Evolutionary conservation across 2,329 filamentous ascomycete species (phyloP), one percentile per base, ranked within the genome.

Genomic region (Lachnellula arida): DNA sequence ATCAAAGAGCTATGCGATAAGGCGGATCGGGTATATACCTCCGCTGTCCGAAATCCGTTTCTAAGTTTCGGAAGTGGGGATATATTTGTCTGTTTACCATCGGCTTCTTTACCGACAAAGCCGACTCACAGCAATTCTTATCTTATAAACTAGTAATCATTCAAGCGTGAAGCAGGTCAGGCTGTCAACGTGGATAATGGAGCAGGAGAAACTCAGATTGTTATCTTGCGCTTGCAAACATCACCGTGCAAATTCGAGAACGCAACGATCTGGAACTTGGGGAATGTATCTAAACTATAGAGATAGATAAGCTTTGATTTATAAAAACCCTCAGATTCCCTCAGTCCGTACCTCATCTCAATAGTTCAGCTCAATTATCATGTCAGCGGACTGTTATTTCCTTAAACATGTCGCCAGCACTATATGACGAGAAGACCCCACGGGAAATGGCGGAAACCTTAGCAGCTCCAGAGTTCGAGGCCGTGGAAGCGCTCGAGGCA

Each of bases 401-500:
- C 37, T 6, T 34, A 12, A 49, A 32, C 4, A 50, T 50, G 48
- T 40, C 48, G 4, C 2, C 35, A 32, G 14, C 17, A 19, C 8
- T 17, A 7, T n/a, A 32, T 15, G 7, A 15, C 46, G 28, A 49
- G 28, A 49, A 49, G 28, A 49, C 35, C 6, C 5, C 37, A 39
- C 19, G 5, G 5, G 12, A 15, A n/a, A 22, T 39, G n/a, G 48
- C 35, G 19, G 46, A 35, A 23, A 49, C 46, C 1, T 34, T 17
- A 15, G 40, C 48, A 6, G 22, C 42, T n/a, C 48, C 54, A 40
- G 49, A 49, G 35, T 19, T 40, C 9, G 46, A 49, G 35, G 58
- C 60, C 17, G 57, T 63, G 51, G 58, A 55, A 14, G 63, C 63
- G 14, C 56, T 67, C 35, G 65, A 65, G 48, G 64, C 63, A 5